phyloP scores from a whole-genome alignment of 2,329 filamentous ascomycete species.

The Teratosphaeria gauchensis region DNA sequence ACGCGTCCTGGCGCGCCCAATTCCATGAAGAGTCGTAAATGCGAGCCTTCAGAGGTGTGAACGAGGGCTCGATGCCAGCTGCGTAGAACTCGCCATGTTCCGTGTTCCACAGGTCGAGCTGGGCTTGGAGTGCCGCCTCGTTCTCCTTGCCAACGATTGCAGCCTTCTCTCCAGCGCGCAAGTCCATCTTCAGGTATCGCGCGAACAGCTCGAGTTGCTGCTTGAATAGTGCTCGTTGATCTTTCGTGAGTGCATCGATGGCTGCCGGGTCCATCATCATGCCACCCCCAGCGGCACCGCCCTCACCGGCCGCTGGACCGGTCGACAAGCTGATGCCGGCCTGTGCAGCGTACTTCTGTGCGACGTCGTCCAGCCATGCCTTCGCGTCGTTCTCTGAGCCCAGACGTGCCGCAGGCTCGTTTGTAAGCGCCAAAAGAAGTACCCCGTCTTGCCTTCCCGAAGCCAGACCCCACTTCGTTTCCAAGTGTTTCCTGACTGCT shows the following conservation, averaged over 20 bases:
- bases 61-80: slow-evolving; percentile 84
- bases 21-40: slow-evolving; percentile 99
- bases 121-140: slow-evolving; percentile 76
- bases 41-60: slow-evolving; percentile 86
- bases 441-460: slow-evolving; percentile 84
- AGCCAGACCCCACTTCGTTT: slow-evolving; percentile 83
- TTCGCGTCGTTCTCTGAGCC: slow-evolving; percentile 88
- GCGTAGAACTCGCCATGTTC: slow-evolving; percentile 98
- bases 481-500: slow-evolving; percentile 85
- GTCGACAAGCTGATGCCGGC: slow-evolving; percentile 77
- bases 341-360: slow-evolving; percentile 79
- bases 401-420: slow-evolving; percentile 81
- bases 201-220: slow-evolving; percentile 94
- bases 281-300: slow-evolving; percentile 61
- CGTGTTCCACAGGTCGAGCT: slow-evolving; percentile 87
- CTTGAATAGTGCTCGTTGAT: slow-evolving; percentile 92
- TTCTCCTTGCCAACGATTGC: slow-evolving; percentile 77
- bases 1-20: slow-evolving; percentile 93
- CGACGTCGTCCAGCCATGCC: slow-evolving; percentile 75
- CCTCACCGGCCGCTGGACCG: slow-evolving; percentile 59
- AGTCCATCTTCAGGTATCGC: slow-evolving; percentile 92
- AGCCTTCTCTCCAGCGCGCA: slow-evolving; percentile 92
- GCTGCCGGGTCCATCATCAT: slow-evolving; percentile 99
- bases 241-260: slow-evolving; percentile 92
- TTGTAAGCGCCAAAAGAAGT: slow-evolving; percentile 78